phyloP scores from a whole-genome alignment of 176 grass and related monocot genomes.

The Pontederia paniculata region DNA sequence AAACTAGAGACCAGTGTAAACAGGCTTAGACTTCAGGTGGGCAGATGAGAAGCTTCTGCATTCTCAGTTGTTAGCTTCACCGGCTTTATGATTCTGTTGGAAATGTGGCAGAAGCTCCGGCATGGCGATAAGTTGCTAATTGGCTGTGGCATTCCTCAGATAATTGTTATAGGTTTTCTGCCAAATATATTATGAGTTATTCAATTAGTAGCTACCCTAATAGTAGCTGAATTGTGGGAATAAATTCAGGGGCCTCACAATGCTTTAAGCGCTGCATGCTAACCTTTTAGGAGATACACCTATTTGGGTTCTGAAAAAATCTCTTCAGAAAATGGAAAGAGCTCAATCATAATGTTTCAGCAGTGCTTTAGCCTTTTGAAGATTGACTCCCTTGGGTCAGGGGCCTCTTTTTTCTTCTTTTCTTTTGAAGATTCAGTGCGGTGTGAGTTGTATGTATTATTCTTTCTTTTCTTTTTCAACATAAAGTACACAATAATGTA shows the following conservation, averaged over 20 bases:
- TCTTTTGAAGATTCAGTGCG: no score
- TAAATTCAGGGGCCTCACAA: not conserved
- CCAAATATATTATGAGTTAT: conserved; percentile 9
- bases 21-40: not conserved
- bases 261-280: conserved; percentile 10
- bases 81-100: not conserved
- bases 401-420: no score
- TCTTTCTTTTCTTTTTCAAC: no score
- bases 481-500: no score
- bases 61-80: not conserved
- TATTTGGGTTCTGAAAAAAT: not conserved
- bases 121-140: no score
- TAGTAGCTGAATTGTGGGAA: conserved; percentile 3
- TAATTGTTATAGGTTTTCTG: not conserved
- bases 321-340: not conserved
- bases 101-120: not conserved
- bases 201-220: not conserved
- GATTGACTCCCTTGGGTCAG: no score
- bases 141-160: not conserved
- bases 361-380: not conserved
- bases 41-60: conserved; percentile 3
- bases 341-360: conserved; percentile 1
- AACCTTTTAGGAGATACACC: conserved; percentile 5
- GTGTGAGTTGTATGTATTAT: no score
- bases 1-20: conserved; percentile 18